Evolutionary conservation across 306 rosid species (phyloP).

Genomic region (Inga laurina): DNA sequence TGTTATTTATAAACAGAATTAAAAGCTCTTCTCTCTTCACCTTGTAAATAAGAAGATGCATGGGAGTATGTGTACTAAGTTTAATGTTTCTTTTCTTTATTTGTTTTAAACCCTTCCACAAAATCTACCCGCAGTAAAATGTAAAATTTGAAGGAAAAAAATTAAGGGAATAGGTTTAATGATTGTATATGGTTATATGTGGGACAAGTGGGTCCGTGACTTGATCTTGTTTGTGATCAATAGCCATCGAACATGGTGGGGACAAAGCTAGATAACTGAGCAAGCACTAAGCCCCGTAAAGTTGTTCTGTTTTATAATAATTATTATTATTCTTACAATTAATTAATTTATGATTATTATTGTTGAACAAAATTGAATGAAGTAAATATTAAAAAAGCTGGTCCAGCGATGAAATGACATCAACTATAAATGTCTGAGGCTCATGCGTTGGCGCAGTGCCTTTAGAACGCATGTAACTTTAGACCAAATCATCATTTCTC

Average conservation of each 20-base stretch:
- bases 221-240: conserved; percentile 21
- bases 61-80: too few relatives aligned
- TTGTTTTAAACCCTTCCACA: not conserved
- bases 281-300: conserved; percentile 42
- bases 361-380: not conserved
- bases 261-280: conserved; percentile 41
- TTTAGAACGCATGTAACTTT: not conserved
- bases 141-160: not conserved
- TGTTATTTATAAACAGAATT: too few relatives aligned
- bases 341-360: not conserved
- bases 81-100: too few relatives aligned
- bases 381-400: not conserved
- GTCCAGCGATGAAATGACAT: not conserved
- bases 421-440: not conserved
- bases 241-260: conserved; percentile 36
- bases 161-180: not conserved
- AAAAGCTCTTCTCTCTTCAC: too few relatives aligned
- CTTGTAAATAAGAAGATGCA: too few relatives aligned
- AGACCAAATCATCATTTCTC: not conserved
- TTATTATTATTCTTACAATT: not conserved
- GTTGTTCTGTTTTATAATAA: not conserved
- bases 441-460: not conserved
- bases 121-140: not conserved
- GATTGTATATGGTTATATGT: not conserved
- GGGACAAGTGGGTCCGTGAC: not conserved